These are phyloP conservation scores for Babesia bigemina DNA, from an alignment of 169 alveolate species.

Conservation along the genomic window DNA sequence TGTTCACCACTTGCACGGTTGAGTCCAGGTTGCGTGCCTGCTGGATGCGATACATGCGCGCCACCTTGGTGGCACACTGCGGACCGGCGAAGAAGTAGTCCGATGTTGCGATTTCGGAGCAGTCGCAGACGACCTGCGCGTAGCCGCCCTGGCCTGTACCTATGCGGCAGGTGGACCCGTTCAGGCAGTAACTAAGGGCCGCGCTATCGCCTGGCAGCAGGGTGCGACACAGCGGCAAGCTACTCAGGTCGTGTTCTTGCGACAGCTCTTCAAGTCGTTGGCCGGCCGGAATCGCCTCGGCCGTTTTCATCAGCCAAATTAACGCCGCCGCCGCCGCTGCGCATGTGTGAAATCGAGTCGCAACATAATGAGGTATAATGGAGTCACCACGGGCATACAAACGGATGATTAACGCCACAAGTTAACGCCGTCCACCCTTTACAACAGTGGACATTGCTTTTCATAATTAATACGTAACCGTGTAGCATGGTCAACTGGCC, in stretches of 20 bases:
- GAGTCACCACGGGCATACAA: no score
- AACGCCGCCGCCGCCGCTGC: neutral
- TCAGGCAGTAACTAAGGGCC: conserved; percentile 31
- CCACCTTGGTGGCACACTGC: conserved; percentile 51
- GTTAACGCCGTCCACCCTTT: no score
- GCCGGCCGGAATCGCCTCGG: conserved; percentile 8
- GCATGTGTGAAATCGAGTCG: neutral
- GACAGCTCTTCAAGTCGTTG: conserved; percentile 28
- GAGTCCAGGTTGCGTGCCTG: conserved; percentile 38
- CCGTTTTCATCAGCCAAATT: neutral
- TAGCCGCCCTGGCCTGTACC: conserved; percentile 15
- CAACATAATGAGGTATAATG: no score
- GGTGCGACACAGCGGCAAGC: conserved; percentile 15
- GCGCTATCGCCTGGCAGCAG: conserved; percentile 42
- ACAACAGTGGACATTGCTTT: no score
- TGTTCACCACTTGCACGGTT: conserved; percentile 39
- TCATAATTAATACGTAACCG: no score
- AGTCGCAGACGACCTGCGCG: conserved; percentile 59
- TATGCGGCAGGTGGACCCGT: conserved; percentile 54
- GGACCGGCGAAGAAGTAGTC: conserved; percentile 64
- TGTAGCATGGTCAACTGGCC: no score
- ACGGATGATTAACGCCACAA: no score
- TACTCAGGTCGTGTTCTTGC: conserved; percentile 34
- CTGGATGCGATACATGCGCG: conserved; percentile 15
- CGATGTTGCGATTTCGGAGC: conserved; percentile 49